phyloP scores from a whole-genome alignment of 2,329 filamentous ascomycete genomes.

The Ophiocordyceps robertsii region DNA sequence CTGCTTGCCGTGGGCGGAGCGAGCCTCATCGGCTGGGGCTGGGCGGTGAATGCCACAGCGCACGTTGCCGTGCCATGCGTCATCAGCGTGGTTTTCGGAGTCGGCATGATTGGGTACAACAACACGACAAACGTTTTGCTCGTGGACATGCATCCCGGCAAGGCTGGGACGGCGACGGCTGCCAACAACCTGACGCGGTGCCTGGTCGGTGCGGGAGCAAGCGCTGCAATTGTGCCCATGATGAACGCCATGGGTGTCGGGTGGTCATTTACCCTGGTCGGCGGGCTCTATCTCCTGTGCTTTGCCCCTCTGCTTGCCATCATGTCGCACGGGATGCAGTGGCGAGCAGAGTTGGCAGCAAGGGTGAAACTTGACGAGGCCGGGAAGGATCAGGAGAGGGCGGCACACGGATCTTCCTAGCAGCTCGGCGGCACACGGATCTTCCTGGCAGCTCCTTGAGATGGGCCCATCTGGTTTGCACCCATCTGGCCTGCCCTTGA shows the following conservation, averaged over 20 bases:
- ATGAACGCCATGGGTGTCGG: slow-evolving; percentile 35
- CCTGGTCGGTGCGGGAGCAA: slow-evolving; percentile 37
- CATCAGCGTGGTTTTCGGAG: slow-evolving; percentile 30
- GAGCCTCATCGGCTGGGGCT: slow-evolving; percentile 36
- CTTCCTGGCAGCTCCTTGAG: not conserved
- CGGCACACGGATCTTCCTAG: too few species aligned
- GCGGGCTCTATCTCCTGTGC: slow-evolving; percentile 24
- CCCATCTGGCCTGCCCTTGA: too few species aligned
- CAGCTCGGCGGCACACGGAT: too few species aligned
- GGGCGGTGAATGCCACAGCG: slow-evolving; percentile 29
- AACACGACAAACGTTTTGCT: slow-evolving; percentile 39
- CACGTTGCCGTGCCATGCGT: slow-evolving; percentile 33
- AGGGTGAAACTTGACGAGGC: too few species aligned
- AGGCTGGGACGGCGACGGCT: slow-evolving; percentile 39
- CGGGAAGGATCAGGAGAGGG: slow-evolving; percentile 4
- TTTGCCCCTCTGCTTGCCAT: slow-evolving; percentile 26
- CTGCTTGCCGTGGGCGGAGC: slow-evolving; percentile 35
- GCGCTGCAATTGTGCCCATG: slow-evolving; percentile 37
- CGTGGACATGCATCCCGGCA: slow-evolving; percentile 40
- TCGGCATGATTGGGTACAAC: slow-evolving; percentile 39
- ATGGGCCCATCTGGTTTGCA: not conserved
- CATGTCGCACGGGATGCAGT: slow-evolving; percentile 27
- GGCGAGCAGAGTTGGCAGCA: slow-evolving; percentile 21
- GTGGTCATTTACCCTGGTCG: slow-evolving; percentile 37
- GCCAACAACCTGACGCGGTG: slow-evolving; percentile 44